phyloP scores from a whole-genome alignment of 495 filamentous ascomycete species.

The Pseudotulostoma volvatum region DNA sequence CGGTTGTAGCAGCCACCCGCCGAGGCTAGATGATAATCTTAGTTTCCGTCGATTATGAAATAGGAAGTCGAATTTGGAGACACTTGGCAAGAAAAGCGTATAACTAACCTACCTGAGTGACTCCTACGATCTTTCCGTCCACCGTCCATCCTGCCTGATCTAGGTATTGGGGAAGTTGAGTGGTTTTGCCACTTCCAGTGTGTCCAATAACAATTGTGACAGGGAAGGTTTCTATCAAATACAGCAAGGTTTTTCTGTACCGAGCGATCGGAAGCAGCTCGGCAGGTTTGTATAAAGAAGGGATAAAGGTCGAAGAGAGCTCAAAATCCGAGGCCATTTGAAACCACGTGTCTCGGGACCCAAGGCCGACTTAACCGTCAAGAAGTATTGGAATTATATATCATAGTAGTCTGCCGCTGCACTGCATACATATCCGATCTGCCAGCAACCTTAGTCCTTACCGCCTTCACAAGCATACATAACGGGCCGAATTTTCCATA shows the following conservation, averaged over 20 bases:
- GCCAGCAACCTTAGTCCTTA: too few species aligned
- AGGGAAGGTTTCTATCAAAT: slow-evolving; percentile 58
- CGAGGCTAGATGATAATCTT: slow-evolving; percentile 44
- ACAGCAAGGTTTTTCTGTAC: slow-evolving; percentile 56
- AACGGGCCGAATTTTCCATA: too few species aligned
- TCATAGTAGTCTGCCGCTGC: too few species aligned
- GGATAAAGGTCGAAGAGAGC: slow-evolving; percentile 49
- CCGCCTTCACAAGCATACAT: too few species aligned
- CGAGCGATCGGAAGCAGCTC: slow-evolving; percentile 62
- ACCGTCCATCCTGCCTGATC: slow-evolving; percentile 80
- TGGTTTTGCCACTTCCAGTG: slow-evolving; percentile 84
- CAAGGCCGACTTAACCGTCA: too few species aligned
- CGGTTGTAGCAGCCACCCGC: slow-evolving; percentile 81
- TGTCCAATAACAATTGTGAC: slow-evolving; percentile 78
- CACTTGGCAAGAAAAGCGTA: not conserved
- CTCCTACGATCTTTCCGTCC: slow-evolving; percentile 64
- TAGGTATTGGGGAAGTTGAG: slow-evolving; percentile 76
- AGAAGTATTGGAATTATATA: too few species aligned
- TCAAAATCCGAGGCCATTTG: slow-evolving; percentile 34
- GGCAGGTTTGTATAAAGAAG: slow-evolving; percentile 61
- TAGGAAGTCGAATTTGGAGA: not conserved
- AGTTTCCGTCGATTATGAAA: slow-evolving; percentile 5
- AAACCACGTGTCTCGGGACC: too few species aligned
- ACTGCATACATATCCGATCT: too few species aligned
- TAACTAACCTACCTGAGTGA: slow-evolving; percentile 62